Evolutionary conservation across 2,329 filamentous ascomycete genomes (phyloP).

Genomic region (Didymella keratinophila): DNA sequence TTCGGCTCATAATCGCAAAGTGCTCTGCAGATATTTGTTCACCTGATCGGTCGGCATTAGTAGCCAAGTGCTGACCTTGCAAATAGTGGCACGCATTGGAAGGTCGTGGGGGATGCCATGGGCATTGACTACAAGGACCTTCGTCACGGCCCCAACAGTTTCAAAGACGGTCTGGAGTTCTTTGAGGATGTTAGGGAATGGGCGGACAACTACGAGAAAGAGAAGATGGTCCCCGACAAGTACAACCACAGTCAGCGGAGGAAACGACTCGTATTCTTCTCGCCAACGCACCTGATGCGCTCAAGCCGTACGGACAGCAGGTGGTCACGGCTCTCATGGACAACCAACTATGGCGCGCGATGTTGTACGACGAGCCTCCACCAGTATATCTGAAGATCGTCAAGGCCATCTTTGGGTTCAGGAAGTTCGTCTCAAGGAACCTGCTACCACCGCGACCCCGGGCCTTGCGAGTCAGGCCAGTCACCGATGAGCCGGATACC

Average conservation of each 20-base stretch:
- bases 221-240: constrained; percentile 61
- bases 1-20: too few species aligned
- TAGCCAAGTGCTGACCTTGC: neutral
- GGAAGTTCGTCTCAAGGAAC: constrained; percentile 65
- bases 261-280: constrained; percentile 69
- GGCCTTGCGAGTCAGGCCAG: constrained; percentile 43
- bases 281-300: constrained; percentile 60
- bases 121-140: constrained; percentile 62
- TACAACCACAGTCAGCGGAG: constrained; percentile 58
- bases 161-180: constrained; percentile 62
- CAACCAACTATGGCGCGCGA: constrained; percentile 68
- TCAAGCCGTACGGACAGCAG: constrained; percentile 57
- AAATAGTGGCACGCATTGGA: constrained; percentile 69
- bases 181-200: constrained; percentile 60
- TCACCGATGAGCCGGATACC: constrained; percentile 58
- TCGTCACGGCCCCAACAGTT: constrained; percentile 49
- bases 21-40: neutral
- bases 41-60: neutral
- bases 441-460: constrained; percentile 65
- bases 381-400: constrained; percentile 51
- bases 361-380: constrained; percentile 56
- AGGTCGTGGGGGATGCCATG: constrained; percentile 74
- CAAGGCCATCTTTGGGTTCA: constrained; percentile 58
- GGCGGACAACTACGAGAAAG: constrained; percentile 66
- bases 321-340: constrained; percentile 69